These are phyloP conservation scores for Microdochium paspali DNA, from an alignment of 2,329 filamentous ascomycete genomes.

Conservation along the genomic window DNA sequence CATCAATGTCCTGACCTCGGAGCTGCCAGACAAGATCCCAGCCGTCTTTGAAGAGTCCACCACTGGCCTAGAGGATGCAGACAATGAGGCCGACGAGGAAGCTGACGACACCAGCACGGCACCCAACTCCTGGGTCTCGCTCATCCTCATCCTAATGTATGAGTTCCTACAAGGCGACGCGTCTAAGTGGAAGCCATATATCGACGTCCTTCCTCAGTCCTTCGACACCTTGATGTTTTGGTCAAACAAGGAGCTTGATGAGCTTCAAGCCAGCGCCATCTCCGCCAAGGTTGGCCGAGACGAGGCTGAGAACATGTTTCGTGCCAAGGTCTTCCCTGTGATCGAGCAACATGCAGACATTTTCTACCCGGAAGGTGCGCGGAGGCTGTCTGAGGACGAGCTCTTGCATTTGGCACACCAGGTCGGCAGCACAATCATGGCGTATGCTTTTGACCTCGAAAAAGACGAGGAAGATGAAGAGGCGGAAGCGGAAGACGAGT, in stretches of 20 bases:
- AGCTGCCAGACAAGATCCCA: conserved; percentile 48
- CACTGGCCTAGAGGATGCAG: conserved; percentile 20
- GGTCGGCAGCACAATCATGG: conserved; percentile 86
- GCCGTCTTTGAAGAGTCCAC: conserved; percentile 35
- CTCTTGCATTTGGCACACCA: conserved; percentile 54
- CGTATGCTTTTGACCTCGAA: conserved; percentile 80
- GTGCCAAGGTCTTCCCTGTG: conserved; percentile 38
- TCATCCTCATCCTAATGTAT: conserved; percentile 74
- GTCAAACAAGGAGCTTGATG: conserved; percentile 56
- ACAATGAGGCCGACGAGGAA: conserved; percentile 27
- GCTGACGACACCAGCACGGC: conserved; percentile 18
- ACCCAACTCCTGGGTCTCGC: conserved; percentile 43
- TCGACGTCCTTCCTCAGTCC: conserved; percentile 58
- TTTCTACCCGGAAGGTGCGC: conserved; percentile 31
- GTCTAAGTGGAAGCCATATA: conserved; percentile 71
- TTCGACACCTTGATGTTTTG: conserved; percentile 94
- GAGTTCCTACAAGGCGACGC: conserved; percentile 50
- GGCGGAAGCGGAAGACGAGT: conserved; percentile 52
- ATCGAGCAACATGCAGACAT: conserved; percentile 33
- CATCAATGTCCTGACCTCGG: conserved; percentile 64
- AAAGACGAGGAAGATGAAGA: conserved; percentile 36
- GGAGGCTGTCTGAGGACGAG: conserved; percentile 28
- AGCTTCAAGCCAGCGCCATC: conserved; percentile 72
- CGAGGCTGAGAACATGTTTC: conserved; percentile 62
- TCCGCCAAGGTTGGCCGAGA: conserved; percentile 65